These are phyloP conservation scores for Xylaria acuta DNA, from an alignment of 495 filamentous ascomycete species.

Conservation along the genomic window DNA sequence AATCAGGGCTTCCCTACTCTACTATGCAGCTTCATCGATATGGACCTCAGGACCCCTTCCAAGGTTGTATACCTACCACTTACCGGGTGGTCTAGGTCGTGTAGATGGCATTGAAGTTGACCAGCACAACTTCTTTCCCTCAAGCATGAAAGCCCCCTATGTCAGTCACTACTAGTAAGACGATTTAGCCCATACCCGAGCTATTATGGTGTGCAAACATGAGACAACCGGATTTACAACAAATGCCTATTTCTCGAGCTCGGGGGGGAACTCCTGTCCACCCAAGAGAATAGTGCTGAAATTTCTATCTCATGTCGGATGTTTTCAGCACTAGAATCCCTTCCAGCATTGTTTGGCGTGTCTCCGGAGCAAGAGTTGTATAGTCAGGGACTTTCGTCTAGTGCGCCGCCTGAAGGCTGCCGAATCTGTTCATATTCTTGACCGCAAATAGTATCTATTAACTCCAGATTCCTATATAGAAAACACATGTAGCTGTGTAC, in stretches of 20 bases:
- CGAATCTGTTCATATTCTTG: neutral
- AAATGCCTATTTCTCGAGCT: neutral
- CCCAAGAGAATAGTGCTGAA: neutral
- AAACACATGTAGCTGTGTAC: too few species aligned
- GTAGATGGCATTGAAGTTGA: too few species aligned
- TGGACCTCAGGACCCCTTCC: neutral
- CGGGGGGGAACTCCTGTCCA: neutral
- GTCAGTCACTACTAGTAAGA: neutral
- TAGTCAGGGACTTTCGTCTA: neutral
- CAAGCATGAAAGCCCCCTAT: neutral
- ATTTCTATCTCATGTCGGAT: neutral
- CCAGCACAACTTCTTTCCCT: neutral
- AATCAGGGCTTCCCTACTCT: too few species aligned
- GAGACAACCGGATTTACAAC: neutral
- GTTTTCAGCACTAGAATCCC: too few species aligned
- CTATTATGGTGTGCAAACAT: neutral
- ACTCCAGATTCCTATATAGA: too few species aligned
- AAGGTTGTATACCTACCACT: neutral
- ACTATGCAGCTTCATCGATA: neutral
- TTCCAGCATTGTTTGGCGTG: neutral
- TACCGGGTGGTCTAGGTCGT: neutral
- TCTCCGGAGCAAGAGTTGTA: neutral
- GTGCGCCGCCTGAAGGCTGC: neutral
- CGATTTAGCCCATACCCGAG: neutral
- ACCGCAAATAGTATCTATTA: too few species aligned